Base-by-base conservation (phyloP, 2,329 filamentous ascomycete species). In the Shiraia sp. region DNA sequence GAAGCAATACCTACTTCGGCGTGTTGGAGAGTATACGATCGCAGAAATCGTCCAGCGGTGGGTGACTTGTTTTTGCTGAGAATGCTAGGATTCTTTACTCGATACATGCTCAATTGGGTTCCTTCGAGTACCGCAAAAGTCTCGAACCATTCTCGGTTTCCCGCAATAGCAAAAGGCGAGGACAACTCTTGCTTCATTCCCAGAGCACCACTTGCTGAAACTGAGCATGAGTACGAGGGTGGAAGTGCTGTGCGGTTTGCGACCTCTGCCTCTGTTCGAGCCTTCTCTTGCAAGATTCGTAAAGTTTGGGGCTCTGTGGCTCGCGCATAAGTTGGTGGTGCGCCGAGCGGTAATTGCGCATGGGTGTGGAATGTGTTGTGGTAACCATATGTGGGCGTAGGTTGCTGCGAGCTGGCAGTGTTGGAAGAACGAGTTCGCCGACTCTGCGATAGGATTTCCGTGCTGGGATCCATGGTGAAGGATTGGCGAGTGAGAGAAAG, bases 1-100 rank as follows among this genome's bases (percentile, higher is more conserved):
- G 82, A 79, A 8, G 87, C 87, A 47, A 90, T 79, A 9, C 87
- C 87, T 15, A 86, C 81, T 66, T 90, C 87, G 15, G 86, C 87
- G 61, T 90, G 84, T 50, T 88, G 79, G 33, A 90, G 74, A 37
- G 82, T 86, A 62, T 88, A 90, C n/a, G 78, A 79, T 62, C 76
- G 80, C 49, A 88, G 72, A 26, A 89, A 68, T 40, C 74, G 75
- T 14, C 79, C 80, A 69, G 85, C 28, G 70, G 74, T 19, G 73
- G 79, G 54, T 72, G 75, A 57, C 78, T 77, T 13, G 75, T 69
- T 71, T 50, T 75, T 78, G 57, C 60, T 63, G 48, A 68, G 59
- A 19, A 70, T 40, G 30, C 51, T 26, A 1, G 79, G 75, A 53
- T 78, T 78, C 68, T 86, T 87, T 39, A 79, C 75, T 36, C 79